These are phyloP conservation scores for Xylaria hypoxylon DNA, from an alignment of 2,329 filamentous ascomycete species.

Conservation along the genomic window DNA sequence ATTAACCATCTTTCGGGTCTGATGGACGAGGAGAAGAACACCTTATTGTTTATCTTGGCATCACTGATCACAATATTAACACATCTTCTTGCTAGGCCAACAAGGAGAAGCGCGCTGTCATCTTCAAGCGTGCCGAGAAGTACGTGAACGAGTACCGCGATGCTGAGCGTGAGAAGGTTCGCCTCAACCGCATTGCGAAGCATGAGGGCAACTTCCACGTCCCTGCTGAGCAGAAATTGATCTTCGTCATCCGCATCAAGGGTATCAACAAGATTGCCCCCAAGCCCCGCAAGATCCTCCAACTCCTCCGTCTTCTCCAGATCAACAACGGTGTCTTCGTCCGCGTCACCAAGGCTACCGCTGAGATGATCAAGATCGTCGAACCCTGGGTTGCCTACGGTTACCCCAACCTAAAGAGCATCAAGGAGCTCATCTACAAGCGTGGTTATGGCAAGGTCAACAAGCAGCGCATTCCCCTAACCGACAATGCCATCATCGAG, in stretches of 20 bases:
- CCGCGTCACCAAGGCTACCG: constrained; percentile 95
- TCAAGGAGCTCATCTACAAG: constrained; percentile 99
- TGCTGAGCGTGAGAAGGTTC: constrained; percentile 97
- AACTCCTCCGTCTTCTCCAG: constrained; percentile 98
- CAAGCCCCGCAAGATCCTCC: constrained; percentile 99
- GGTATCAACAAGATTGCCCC: constrained; percentile 99
- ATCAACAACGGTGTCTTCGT: constrained; percentile 99
- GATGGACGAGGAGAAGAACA: constrained; percentile 62
- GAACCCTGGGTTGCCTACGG: constrained; percentile 99
- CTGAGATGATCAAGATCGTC: constrained; percentile 97
- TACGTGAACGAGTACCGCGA: constrained; percentile 99
- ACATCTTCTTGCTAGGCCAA: constrained; percentile 72
- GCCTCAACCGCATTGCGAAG: constrained; percentile 89
- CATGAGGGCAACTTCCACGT: constrained; percentile 94
- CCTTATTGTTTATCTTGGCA: not conserved
- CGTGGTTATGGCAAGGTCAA: constrained; percentile 98
- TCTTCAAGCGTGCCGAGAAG: constrained; percentile 99
- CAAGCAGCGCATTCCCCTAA: constrained; percentile 96
- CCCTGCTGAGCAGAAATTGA: constrained; percentile 92
- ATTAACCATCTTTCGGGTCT: constrained; percentile 99
- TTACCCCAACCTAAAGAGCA: constrained; percentile 99
- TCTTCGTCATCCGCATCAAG: constrained; percentile 99
- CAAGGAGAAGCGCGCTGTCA: constrained; percentile 98
- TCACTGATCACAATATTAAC: constrained; percentile 51
- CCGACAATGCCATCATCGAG: constrained; percentile 98